Evolutionary conservation across 1,284 basidiomycete genomes (phyloP).

Genomic region (Porogramme epimiltina): DNA sequence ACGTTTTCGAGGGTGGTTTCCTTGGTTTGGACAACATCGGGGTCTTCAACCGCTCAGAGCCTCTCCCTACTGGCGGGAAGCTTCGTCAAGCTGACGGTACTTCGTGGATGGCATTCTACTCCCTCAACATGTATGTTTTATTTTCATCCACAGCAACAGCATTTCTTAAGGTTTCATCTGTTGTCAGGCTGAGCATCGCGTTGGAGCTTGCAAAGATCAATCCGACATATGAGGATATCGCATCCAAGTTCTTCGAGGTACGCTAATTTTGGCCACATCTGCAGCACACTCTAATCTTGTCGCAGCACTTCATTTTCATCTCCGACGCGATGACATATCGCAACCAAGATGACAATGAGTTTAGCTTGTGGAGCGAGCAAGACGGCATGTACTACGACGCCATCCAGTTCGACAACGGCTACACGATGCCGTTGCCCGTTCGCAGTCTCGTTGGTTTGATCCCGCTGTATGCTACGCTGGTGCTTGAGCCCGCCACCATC

Average conservation of each 20-base stretch:
- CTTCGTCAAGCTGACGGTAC: constrained; percentile 97
- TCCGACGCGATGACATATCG: constrained; percentile 97
- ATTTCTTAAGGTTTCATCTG: not conserved
- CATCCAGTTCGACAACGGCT: constrained; percentile 86
- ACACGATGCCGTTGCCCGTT: constrained; percentile 88
- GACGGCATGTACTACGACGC: constrained; percentile 99
- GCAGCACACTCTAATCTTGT: not conserved
- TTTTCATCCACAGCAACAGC: not conserved
- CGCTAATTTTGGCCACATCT: constrained; percentile 7
- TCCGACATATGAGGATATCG: constrained; percentile 96
- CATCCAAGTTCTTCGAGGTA: constrained; percentile 97
- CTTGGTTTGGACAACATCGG: constrained; percentile 98
- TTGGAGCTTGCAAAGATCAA: constrained; percentile 98
- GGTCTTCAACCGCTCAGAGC: constrained; percentile 97
- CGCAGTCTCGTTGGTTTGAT: constrained; percentile 94
- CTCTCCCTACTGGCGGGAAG: constrained; percentile 88
- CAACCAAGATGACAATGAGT: constrained; percentile 66
- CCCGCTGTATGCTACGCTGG: constrained; percentile 92
- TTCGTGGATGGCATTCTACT: constrained; percentile 99
- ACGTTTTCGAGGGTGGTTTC: constrained; percentile 98
- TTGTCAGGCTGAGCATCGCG: constrained; percentile 89
- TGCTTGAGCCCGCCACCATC: constrained; percentile 87
- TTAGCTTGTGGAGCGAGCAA: constrained; percentile 92
- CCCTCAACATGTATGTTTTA: constrained; percentile 79
- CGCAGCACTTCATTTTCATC: constrained; percentile 92